Base-by-base conservation (phyloP, 257 asterid species). In the Salvia splendens region DNA sequence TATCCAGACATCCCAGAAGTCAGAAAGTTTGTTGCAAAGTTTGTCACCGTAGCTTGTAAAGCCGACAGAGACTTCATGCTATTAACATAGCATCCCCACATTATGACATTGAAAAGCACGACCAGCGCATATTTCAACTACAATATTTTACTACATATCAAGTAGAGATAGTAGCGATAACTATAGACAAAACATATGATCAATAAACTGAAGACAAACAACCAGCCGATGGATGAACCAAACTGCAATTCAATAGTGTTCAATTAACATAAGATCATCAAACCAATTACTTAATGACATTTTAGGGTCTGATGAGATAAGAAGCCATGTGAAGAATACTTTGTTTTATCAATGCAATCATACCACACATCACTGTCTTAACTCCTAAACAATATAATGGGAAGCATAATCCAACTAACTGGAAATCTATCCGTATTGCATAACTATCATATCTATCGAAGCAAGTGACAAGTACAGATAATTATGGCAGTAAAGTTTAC, bases 81-180 rank as follows among this genome's bases (percentile, higher is more conserved):
- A 83, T 84, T 88, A 48, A 93, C 83, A 70, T 86, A 93, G 81
- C 96, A 90, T 73, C 95, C 99, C 99, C 99, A 93, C 97, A 93
- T 93, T 15, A 82, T 35, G 40, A 85, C 82, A 67, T 90, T 93
- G 86, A 83, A 83, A 15, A 82, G 41, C 67, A 90, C 70, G 71
- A 90, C 95, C 79, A 84, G 57, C 7, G 76, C 89, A 76, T 84
- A 93, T 78, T 80, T 85, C 66, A 90, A 65, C 96, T 88, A 89
- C 48, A 68, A 89, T 51, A 68, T 57, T 64, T 30, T 62, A 15
- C 40, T 11, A 67, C 47, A n/a, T 54, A 64, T 72, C 58, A 73
- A 42, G 71, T 32, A 71, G 14, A 33, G 41, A 61, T 67, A 33
- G 24, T 42, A 17, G 53, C 15, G 12, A 68, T 50, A 17, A 54